These are phyloP conservation scores for Microdochium trichocladiopsis DNA, from an alignment of 2,329 filamentous ascomycete species.

Conservation along the genomic window DNA sequence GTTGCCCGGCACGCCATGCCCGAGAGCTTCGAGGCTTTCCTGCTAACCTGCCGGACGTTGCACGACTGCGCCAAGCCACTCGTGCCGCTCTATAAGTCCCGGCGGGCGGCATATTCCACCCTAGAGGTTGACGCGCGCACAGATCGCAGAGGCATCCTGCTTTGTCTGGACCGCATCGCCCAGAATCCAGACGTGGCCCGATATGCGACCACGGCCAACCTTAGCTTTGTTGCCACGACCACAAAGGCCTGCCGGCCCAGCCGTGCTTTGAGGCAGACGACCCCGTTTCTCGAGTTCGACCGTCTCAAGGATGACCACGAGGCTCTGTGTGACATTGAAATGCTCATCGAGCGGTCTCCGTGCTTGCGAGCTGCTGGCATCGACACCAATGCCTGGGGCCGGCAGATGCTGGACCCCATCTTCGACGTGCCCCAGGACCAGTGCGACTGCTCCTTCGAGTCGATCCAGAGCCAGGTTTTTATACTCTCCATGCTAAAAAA, in stretches of 20 bases:
- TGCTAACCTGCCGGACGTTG: background rate
- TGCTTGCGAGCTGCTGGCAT: background rate
- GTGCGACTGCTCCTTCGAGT: background rate
- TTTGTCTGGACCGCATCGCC: background rate
- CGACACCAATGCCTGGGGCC: background rate
- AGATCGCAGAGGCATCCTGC: background rate
- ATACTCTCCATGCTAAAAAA: background rate
- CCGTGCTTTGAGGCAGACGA: background rate
- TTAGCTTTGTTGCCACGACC: background rate
- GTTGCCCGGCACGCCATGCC: background rate
- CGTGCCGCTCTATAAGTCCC: background rate
- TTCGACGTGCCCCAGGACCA: background rate
- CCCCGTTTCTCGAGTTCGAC: background rate
- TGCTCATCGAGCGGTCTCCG: background rate
- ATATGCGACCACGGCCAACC: background rate
- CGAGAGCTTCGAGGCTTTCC: background rate
- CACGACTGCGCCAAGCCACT: background rate
- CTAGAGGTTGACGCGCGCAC: background rate
- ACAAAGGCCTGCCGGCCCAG: background rate
- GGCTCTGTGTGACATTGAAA: background rate
- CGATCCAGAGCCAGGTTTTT: background rate
- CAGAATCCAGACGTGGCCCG: background rate
- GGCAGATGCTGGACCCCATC: background rate
- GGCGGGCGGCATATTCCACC: background rate
- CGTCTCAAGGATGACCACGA: background rate